Conservation (phyloP, 176 grass and related monocot species). For the Oryza glaberrima region DNA sequence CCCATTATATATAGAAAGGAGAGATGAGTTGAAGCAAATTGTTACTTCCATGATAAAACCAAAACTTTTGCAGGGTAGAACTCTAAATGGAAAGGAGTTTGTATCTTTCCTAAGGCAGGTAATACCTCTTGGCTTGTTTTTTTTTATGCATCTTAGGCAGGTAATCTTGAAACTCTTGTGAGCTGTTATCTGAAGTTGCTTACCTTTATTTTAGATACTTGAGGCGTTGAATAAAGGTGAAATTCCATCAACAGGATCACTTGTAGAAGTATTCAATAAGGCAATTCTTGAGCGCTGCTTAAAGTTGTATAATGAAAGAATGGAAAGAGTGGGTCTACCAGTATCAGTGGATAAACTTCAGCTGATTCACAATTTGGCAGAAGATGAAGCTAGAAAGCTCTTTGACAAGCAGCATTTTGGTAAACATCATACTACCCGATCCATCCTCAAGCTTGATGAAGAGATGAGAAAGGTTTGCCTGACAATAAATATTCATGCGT, state of each 20-base stretch:
- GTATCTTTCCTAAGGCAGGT: constrained; percentile 86
- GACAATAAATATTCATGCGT: constrained; percentile 5
- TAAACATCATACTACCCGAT: constrained; percentile 73
- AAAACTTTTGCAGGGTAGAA: constrained; percentile 85
- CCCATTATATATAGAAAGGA: constrained; percentile 71
- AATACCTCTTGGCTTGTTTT: constrained; percentile 12
- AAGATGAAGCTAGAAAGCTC: constrained; percentile 54
- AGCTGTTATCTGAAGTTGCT: constrained; percentile 21
- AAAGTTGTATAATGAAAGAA: constrained; percentile 71
- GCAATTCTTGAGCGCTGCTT: constrained; percentile 86
- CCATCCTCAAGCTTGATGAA: constrained; percentile 69
- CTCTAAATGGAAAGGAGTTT: constrained; percentile 88
- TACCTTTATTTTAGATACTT: constrained; percentile 66
- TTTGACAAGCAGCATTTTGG: constrained; percentile 91
- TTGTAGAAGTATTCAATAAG: constrained; percentile 96
- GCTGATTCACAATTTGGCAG: constrained; percentile 37
- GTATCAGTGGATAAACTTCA: constrained; percentile 68
- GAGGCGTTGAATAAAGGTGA: constrained; percentile 95
- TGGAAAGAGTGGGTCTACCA: constrained; percentile 64
- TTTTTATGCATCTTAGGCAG: not conserved
- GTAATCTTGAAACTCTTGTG: constrained; percentile 21
- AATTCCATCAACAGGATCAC: constrained; percentile 90
- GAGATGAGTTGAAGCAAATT: constrained; percentile 76
- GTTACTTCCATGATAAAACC: constrained; percentile 81
- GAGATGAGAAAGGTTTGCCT: constrained; percentile 80